These are phyloP conservation scores for Aspergillus thermomutatus DNA, from an alignment of 2,329 filamentous ascomycete genomes.

Conservation along the genomic window DNA sequence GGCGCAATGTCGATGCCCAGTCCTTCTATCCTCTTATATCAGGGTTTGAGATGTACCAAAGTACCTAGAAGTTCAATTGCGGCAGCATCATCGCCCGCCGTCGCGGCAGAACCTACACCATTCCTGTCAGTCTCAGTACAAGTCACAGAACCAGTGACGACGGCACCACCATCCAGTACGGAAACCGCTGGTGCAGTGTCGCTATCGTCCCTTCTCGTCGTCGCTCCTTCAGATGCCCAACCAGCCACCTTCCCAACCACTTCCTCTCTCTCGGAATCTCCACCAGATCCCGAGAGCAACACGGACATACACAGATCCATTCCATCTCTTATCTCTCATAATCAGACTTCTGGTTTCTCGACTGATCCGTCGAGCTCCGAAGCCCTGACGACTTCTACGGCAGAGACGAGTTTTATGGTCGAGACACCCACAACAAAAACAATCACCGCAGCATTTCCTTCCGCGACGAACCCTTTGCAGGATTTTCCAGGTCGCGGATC, in stretches of 20 bases:
- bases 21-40: conserved; percentile 20
- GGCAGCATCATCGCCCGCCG: neutral
- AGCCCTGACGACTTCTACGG: neutral
- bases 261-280: neutral
- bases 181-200: neutral
- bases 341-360: neutral
- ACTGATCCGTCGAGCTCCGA: neutral
- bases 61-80: conserved; percentile 14
- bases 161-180: conserved; percentile 1
- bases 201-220: neutral
- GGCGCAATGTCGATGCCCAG: conserved; percentile 27
- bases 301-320: neutral
- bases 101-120: conserved; percentile 8
- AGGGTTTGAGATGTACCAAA: conserved; percentile 24
- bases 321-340: neutral
- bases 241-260: neutral
- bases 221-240: neutral
- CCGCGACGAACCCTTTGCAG: neutral
- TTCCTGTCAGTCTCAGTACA: neutral
- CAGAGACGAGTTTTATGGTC: neutral
- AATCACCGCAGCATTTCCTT: conserved; percentile 1
- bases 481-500: neutral
- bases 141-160: conserved; percentile 2
- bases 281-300: neutral
- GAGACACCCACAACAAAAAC: conserved; percentile 1